phyloP scores from a whole-genome alignment of 441 rosid species.

The Gossypium aridum region DNA sequence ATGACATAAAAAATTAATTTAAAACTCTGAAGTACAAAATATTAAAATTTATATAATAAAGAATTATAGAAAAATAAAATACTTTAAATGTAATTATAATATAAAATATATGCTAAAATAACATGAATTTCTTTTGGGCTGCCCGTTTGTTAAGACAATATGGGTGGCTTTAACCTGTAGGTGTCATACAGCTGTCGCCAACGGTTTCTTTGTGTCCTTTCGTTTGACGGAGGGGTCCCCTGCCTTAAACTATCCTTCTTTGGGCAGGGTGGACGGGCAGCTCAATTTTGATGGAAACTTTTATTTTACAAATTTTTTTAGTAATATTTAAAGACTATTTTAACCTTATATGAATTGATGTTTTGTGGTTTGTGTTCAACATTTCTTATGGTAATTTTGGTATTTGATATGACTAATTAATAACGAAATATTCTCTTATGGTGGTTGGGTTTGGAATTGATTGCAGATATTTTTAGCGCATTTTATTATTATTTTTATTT shows the following conservation, averaged over 20 bases:
- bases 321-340: background rate
- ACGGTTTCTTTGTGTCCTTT: conserved; percentile 10
- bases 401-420: background rate
- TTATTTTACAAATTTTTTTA: background rate
- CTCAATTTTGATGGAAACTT: background rate
- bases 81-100: background rate
- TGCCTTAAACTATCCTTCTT: background rate
- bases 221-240: background rate
- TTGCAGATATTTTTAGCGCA: background rate
- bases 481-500: background rate
- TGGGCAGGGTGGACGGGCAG: background rate
- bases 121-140: background rate
- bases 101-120: background rate
- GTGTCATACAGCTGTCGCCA: conserved; percentile 39
- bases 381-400: background rate
- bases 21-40: background rate
- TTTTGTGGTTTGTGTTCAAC: background rate
- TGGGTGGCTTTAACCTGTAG: conserved; percentile 10
- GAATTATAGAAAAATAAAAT: background rate
- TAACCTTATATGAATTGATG: background rate
- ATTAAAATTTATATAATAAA: background rate
- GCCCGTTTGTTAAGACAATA: conserved; percentile 3
- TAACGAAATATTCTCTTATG: background rate
- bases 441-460: background rate
- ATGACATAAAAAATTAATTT: background rate